Base-by-base conservation (phyloP, 2,329 filamentous ascomycete genomes). In the Aspergillus brunneoviolaceus region DNA sequence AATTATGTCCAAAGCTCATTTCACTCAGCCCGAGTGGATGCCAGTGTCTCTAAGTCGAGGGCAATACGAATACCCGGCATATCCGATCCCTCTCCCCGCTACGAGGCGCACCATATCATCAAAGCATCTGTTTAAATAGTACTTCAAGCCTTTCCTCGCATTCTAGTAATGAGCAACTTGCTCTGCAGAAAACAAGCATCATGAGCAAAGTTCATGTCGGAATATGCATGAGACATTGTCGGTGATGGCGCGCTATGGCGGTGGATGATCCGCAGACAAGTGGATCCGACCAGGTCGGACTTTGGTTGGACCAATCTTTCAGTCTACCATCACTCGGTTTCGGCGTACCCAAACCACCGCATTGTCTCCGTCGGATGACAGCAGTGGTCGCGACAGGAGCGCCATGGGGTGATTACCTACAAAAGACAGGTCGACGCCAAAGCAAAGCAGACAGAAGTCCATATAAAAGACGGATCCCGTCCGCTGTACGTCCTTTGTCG, bases 211-310 rank as follows among this genome's bases (percentile, higher is more conserved):
- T 45, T 45, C n/a, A 55, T 49, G 53, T 55, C 53, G 27, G 53
- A 49, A 55, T 55, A 55, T 55, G 53, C 53, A 35, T 55, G 53
- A 55, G 53, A 55, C 53, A 55, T 55, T 45, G 19, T 23, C 23
- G n/a, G 53, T 35, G 42, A 33, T 45, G 52, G 53, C 29, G 53
- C 53, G 53, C 53, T 47, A 49, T 47, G 53, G 42, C 42, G 25
- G 23, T 35, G 42, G 42, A 47, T 29, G 53, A 55, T 55, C 53
- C 53, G 53, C 53, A 29, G 19, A 47, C 31, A 25, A 31, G 53
- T 55, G 53, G 53, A 55, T 16, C 53, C 53, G 14, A 7, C 11
- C 35, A 23, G 42, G 51, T 53, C 51, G 51, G 42, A 53, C 51
- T 27, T 47, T 49, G 52, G 52, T 45, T 45, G 53, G 45, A 55